Percentiles rank a stretch among this genome's conserved stretches.
These are phyloP conservation scores for Paspalum vaginatum DNA, from an alignment of 176 grass and related monocot genomes.

Conservation along the genomic window DNA sequence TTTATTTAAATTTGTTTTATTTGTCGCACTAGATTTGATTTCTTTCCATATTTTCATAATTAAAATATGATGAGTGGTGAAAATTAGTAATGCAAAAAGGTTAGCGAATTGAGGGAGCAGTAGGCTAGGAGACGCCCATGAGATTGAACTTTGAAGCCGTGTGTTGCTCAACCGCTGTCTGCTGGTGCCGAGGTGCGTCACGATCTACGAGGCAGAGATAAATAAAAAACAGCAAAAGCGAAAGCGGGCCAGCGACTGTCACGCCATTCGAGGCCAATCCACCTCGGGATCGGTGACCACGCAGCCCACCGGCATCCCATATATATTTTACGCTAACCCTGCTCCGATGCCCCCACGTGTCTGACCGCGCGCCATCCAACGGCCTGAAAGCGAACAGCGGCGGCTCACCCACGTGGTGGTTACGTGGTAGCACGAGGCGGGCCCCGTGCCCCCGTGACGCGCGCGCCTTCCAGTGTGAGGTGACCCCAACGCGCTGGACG, in stretches of 20 bases:
- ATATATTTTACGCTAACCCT: not conserved
- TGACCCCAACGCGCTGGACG: not conserved
- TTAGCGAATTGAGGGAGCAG: too few relatives aligned
- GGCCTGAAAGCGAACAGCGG: not conserved
- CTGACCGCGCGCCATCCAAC: constrained; percentile 19
- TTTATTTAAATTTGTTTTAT: too few relatives aligned
- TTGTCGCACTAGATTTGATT: too few relatives aligned
- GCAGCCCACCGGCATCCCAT: constrained; percentile 14
- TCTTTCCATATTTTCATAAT: too few relatives aligned
- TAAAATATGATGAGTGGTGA: too few relatives aligned
- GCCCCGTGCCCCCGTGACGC: constrained; percentile 28
- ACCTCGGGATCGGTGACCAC: constrained; percentile 61
- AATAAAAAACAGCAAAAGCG: constrained; percentile 2
- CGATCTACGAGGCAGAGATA: not conserved
- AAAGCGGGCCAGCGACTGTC: constrained; percentile 7
- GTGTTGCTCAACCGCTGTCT: not conserved
- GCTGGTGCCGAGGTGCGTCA: not conserved
- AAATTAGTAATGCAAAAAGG: too few relatives aligned
- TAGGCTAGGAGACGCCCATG: too few relatives aligned
- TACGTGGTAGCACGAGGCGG: constrained; percentile 32
- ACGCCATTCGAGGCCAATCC: constrained; percentile 49
- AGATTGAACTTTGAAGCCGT: not conserved
- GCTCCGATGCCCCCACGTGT: not conserved
- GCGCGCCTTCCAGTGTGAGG: constrained; percentile 25
- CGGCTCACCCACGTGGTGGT: constrained; percentile 29